Base-by-base conservation (phyloP, 2,329 filamentous ascomycete species). In the Herpotrichia juniperi region DNA sequence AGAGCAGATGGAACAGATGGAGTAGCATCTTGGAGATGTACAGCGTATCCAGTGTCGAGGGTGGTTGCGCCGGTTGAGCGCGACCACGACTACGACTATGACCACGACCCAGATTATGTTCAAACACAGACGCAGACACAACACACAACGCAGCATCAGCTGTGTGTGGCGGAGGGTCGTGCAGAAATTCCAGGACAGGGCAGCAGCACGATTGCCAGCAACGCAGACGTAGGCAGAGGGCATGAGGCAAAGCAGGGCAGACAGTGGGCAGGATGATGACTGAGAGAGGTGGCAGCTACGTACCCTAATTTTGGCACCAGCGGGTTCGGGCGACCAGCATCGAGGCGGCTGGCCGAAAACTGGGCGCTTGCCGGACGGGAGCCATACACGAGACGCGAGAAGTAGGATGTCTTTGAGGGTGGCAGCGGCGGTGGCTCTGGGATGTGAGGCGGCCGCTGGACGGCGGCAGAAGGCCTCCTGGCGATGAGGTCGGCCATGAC, bases 331-430 rank as follows among this genome's bases (percentile, higher is more conserved):
- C 67, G 65, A 17, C 66, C 63, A 59, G 63, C 68, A 28, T 74
- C 71, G 49, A 66, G 71, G 53, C 73, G 73, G 61, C 66, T 68
- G 46, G 75, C 73, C 16, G 34, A 19, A 14, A 37, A 37, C 62
- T 81, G 78, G 52, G 79, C 78, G 66, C 79, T 83, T 37, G 81
- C 76, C 28, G 81, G 80, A 42, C 81, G 75, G 56, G 80, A 81
- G 59, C 76, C 80, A 50, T 80, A 81, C 50, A 84, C 79, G 57
- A 84, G 78, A 59, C 81, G 77, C 59, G 81, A 79, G 63, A 76
- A 74, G 61, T 74, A 75, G 42, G 71, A 74, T 52, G 58, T 48
- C 58, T 67, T 73, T 44, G 67, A 64, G 11, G 25, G 71, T 42
- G 72, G 71, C 45, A 69, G 67, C 46, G 71, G 71, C 21, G 72